These are phyloP conservation scores for Sistotremastrum suecicum DNA, from an alignment of 768 basidiomycete species.

Conservation along the genomic window DNA sequence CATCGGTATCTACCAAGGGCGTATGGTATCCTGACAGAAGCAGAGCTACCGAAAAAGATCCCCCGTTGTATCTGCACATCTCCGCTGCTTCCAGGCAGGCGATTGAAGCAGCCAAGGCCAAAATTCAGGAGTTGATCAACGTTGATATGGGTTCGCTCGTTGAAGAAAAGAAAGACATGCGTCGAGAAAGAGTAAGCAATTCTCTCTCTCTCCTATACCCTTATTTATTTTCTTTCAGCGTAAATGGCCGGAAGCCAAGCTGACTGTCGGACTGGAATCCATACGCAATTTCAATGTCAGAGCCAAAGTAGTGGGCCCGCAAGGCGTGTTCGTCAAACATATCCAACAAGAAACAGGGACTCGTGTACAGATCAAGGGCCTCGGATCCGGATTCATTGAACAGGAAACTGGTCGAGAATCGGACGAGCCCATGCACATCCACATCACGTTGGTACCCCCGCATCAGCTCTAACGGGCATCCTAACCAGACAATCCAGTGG, in stretches of 20 bases:
- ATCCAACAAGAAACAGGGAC: conserved; percentile 95
- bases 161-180: conserved; percentile 58
- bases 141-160: conserved; percentile 72
- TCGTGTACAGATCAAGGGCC: conserved; percentile 92
- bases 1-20: conserved; percentile 85
- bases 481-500: conserved; percentile 28
- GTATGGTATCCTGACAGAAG: conserved; percentile 90
- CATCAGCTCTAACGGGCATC: conserved; percentile 11
- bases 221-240: conserved; percentile 31
- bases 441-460: conserved; percentile 56
- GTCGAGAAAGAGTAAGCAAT: conserved; percentile 47
- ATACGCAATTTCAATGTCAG: conserved; percentile 95
- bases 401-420: conserved; percentile 78
- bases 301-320: conserved; percentile 87
- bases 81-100: conserved; percentile 57
- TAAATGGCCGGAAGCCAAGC: conserved; percentile 97
- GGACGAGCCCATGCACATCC: conserved; percentile 84
- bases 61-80: conserved; percentile 88
- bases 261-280: conserved; percentile 77
- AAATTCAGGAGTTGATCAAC: conserved; percentile 56
- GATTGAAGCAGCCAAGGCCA: conserved; percentile 54
- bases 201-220: background rate
- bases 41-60: conserved; percentile 86
- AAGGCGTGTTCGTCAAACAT: conserved; percentile 97
- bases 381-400: conserved; percentile 91